Evolutionary conservation across 768 basidiomycete species (phyloP).

Genomic region (Suillus weaverae): DNA sequence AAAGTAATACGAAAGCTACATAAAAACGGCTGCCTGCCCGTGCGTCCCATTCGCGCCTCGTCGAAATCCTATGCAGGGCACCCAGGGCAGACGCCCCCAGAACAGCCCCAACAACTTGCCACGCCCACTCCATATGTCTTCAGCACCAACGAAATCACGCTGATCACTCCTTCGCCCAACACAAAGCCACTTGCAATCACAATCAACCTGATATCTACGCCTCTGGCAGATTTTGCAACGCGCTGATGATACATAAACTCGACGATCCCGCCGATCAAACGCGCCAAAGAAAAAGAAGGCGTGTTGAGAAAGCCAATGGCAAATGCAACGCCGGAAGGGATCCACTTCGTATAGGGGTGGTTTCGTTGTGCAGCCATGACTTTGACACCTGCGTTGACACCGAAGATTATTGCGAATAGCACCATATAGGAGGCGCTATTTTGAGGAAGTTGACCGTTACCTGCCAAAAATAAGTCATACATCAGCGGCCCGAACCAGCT

Average conservation of each 20-base stretch:
- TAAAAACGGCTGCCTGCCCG: neutral
- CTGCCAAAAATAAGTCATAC: conserved; percentile 38
- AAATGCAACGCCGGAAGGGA: conserved; percentile 92
- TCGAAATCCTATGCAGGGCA: conserved; percentile 45
- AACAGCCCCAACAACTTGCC: conserved; percentile 86
- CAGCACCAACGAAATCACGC: conserved; percentile 74
- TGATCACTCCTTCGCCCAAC: conserved; percentile 89
- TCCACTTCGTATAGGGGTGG: conserved; percentile 65
- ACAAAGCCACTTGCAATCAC: conserved; percentile 95
- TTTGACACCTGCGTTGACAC: conserved; percentile 64
- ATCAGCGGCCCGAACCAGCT: neutral
- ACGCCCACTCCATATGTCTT: conserved; percentile 74
- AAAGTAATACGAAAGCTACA: conserved; percentile 3
- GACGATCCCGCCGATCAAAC: conserved; percentile 82
- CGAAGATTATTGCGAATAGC: conserved; percentile 71
- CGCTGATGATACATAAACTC: conserved; percentile 68
- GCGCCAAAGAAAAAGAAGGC: conserved; percentile 90
- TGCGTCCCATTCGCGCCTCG: too few relatives aligned
- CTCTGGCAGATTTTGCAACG: conserved; percentile 46
- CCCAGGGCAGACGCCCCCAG: conserved; percentile 68
- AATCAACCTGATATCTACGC: conserved; percentile 70
- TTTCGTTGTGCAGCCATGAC: conserved; percentile 51
- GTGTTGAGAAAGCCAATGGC: conserved; percentile 96
- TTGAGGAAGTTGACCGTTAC: conserved; percentile 80
- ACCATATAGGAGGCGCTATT: conserved; percentile 79